phyloP scores from a whole-genome alignment of 495 filamentous ascomycete genomes.

The Achaetomiella virescens region DNA sequence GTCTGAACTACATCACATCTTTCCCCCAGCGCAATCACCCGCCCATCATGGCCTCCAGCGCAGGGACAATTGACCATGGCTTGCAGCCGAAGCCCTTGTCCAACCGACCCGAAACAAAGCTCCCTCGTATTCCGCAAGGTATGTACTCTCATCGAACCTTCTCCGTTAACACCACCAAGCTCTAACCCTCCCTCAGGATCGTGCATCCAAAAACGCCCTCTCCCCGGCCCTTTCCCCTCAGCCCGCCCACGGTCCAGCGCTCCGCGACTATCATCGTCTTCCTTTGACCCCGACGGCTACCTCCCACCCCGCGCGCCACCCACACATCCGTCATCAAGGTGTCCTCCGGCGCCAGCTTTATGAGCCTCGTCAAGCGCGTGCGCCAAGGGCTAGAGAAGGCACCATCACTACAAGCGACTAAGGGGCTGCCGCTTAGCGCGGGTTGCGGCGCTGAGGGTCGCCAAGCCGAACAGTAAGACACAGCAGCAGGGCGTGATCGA shows the following conservation, averaged over 20 bases:
- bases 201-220: slow-evolving; percentile 26
- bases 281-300: slow-evolving; percentile 69
- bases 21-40: background rate
- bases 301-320: slow-evolving; percentile 48
- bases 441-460: slow-evolving; percentile 34
- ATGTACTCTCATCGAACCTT: background rate
- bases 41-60: background rate
- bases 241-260: slow-evolving; percentile 1
- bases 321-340: slow-evolving; percentile 61
- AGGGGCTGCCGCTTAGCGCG: slow-evolving; percentile 35
- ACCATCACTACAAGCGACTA: slow-evolving; percentile 42
- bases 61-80: background rate
- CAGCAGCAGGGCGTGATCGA: background rate
- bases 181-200: slow-evolving; percentile 15
- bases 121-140: slow-evolving; percentile 46
- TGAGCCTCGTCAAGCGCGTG: slow-evolving; percentile 75
- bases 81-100: background rate
- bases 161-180: background rate
- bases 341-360: slow-evolving; percentile 66
- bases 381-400: slow-evolving; percentile 66
- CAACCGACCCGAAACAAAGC: slow-evolving; percentile 34
- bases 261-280: slow-evolving; percentile 34
- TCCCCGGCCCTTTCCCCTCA: slow-evolving; percentile 14
- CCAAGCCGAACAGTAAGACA: background rate
- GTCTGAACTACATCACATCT: background rate